Base-by-base conservation (phyloP, 2,329 filamentous ascomycete genomes). In the Cladosporium sphaerospermum region DNA sequence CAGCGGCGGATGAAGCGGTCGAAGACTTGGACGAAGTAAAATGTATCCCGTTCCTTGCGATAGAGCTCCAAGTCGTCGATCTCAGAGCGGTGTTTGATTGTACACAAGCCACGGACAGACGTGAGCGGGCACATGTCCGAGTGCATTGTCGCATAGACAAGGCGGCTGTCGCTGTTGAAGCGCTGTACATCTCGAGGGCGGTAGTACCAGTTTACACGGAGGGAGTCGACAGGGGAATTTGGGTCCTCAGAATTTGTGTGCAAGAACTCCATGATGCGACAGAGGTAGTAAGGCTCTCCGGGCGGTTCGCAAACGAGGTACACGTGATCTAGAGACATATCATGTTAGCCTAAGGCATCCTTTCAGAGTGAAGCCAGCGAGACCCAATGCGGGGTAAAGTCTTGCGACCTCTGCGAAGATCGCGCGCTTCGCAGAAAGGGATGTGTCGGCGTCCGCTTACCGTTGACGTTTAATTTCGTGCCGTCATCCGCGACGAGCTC, bases 161-260 rank as follows among this genome's bases (percentile, higher is more conserved):
- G 78, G 57, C 93, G 87, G 55, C 88, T 92, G 76, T 99, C 93
- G 69, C 88, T 86, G 62, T 88, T 86, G 73, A 91, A 93, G 62
- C 91, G 88, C 61, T 89, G 88, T 66, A 97, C 95, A 73, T 99
- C 93, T 71, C 93, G 90, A 53, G 93, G 92, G 39, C 93, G 84
- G 71, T 97, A 97, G 72, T 92, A 96, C 93, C 93, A 99, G 74
- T 99, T 99, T 66, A 97, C 88, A 61, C 91, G 86, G 64, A 99
- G 73, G 40, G 89, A 84, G 67, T 96, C 92, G 59, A 99, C 84
- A 1, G 87, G 85, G 55, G 83, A 81, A 52, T 77, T 78, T 34
- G 77, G 73, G 68, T 91, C 82, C 66, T 92, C 70, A 47, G 68
- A 89, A 63, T 91, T 83, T 65, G 79, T 75, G 66, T 95, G 89